A percentile compares a stretch with the other conserved stretches of the same genome.
Evolutionary conservation across 257 asterid species (phyloP).

Genomic region (Gentiana dahurica): DNA sequence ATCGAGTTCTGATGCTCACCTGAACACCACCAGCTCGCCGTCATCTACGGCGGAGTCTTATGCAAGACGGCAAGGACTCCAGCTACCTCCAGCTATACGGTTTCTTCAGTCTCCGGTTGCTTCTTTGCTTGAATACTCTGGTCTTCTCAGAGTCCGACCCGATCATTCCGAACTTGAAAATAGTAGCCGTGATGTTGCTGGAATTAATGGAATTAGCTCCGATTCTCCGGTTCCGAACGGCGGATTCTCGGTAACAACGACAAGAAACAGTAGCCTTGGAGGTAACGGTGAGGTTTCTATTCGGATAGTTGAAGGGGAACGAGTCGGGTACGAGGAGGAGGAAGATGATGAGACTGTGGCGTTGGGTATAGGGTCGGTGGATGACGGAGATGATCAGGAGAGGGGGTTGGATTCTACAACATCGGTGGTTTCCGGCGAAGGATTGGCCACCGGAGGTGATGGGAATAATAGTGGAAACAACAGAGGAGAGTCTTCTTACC

Average conservation of each 20-base stretch:
- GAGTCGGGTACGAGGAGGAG: constrained; percentile 19
- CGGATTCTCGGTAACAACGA: constrained; percentile 1
- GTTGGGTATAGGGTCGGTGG: constrained; percentile 10
- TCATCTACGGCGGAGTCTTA: constrained; percentile 30
- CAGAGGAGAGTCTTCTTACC: constrained; percentile 38
- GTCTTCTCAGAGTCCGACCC: constrained; percentile 46
- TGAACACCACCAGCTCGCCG: constrained; percentile 18
- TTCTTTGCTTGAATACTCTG: constrained; percentile 60
- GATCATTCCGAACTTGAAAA: constrained; percentile 38
- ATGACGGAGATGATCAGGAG: constrained; percentile 10
- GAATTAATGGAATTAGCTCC: constrained; percentile 1
- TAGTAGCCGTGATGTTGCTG: constrained; percentile 5
- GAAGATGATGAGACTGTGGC: constrained; percentile 20
- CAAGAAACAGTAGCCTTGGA: constrained; percentile 11
- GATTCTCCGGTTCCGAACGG: constrained; percentile 6
- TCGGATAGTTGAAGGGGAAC: constrained; percentile 41
- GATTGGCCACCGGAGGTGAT: constrained; percentile 9
- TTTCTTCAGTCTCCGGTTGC: constrained; percentile 46
- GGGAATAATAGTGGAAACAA: constrained; percentile 8
- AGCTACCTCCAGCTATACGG: constrained; percentile 39
- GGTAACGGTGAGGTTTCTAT: constrained; percentile 67
- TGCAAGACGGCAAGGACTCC: constrained; percentile 18
- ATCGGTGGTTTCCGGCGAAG: constrained; percentile 6
- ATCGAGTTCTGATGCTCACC: constrained; percentile 26
- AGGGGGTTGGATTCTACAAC: constrained; percentile 10